Evolutionary conservation across 2,329 filamentous ascomycete genomes (phyloP), one percentile per base, ranked within the genome.

Genomic region (Beauveria medogensis): DNA sequence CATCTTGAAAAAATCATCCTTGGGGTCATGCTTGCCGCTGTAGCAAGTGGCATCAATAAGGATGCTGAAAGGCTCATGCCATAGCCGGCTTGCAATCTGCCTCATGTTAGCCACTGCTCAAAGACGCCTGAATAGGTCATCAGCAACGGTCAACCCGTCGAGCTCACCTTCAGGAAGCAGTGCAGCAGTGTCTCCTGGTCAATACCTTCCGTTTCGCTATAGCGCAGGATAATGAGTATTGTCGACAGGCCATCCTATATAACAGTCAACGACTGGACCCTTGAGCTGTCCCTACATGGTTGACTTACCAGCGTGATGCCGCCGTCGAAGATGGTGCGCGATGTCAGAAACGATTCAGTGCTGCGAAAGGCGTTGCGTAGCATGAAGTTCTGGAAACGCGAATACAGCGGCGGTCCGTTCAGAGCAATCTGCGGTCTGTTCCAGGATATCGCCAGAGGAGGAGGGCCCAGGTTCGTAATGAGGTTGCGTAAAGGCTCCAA

Each of bases 361-460:
- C 82, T 84, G 43, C 83, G 80, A 64, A 86, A 86, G 2, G 86
- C 86, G 68, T 89, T 88, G 20, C 82, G 81, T 51, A 89, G 78
- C 86, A 89, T 89, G 67, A 89, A 89, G 65, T 88, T 84, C 65
- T 89, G 86, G 65, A 89, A 89, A 26, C 85, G 78, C 2, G 85
- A 88, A 69, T 89, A 89, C 7, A 82, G 75, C 1, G 84, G 82
- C 5, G 86, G 85, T 20, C 74, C 82, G 64, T 88, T 89, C 28
- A 79, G 71, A 1, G 83, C 82, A n/a, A 89, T 83, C 55, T 82
- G 80, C 10, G 86, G 86, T 55, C 85, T 77, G 64, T 88, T 89
- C 84, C 86, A 88, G 1, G 85, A 87, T 7, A 89, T 83, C 50
- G 86, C 85, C 64, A 89, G 75, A 1, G 85, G 85, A 20, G 86